phyloP scores from a whole-genome alignment of 2,329 filamentous ascomycete genomes.

The Sporothrix phasma region DNA sequence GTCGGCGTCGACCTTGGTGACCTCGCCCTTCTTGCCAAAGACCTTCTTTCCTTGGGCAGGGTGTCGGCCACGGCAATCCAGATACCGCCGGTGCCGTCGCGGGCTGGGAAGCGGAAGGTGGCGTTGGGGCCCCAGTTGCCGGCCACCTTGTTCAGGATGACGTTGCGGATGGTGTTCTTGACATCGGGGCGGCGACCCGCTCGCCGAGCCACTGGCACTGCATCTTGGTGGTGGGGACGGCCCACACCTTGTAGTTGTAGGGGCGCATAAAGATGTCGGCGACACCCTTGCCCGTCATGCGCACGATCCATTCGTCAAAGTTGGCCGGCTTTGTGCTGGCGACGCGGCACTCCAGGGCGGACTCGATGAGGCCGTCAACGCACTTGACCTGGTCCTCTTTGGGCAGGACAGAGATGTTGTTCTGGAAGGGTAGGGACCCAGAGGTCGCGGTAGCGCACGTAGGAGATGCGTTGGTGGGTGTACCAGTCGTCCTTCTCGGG shows the following conservation, averaged over 20 bases:
- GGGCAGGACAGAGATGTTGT: constrained; percentile 97
- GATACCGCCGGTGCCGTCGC: constrained; percentile 93
- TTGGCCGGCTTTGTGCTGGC: constrained; percentile 85
- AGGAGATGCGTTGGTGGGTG: constrained; percentile 95
- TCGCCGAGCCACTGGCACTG: constrained; percentile 98
- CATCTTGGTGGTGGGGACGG: constrained; percentile 98
- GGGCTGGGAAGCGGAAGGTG: constrained; percentile 95
- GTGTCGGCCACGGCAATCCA: constrained; percentile 97
- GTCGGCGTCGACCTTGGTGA: constrained; percentile 77
- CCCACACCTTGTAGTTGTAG: constrained; percentile 99
- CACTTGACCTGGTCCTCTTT: constrained; percentile 95
- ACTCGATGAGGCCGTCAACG: constrained; percentile 92
- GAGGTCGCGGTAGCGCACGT: constrained; percentile 89
- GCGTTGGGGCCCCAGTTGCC: constrained; percentile 98
- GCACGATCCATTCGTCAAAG: constrained; percentile 97
- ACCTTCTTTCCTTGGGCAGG: constrained; percentile 83
- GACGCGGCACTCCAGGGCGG: constrained; percentile 76
- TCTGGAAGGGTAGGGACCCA: constrained; percentile 99
- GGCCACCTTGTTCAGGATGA: constrained; percentile 90
- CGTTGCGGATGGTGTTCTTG: constrained; percentile 87
- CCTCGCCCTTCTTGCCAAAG: constrained; percentile 75
- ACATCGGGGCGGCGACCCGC: constrained; percentile 91
- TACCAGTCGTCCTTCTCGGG: constrained; percentile 94
- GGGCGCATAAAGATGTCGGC: constrained; percentile 97
- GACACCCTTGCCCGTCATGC: constrained; percentile 80